phyloP scores from a whole-genome alignment of 305 asterid genomes.

The Fraxinus nigra region DNA sequence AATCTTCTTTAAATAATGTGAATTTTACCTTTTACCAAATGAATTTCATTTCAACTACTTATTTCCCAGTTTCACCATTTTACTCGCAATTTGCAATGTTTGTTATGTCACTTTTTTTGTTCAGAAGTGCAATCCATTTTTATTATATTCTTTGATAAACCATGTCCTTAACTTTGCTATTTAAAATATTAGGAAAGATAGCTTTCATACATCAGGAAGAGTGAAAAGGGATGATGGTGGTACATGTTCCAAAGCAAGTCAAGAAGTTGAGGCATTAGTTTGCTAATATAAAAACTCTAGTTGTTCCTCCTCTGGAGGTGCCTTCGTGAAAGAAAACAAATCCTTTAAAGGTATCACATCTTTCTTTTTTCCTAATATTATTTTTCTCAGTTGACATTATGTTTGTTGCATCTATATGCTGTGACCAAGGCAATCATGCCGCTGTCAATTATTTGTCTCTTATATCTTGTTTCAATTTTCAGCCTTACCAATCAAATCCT shows the following conservation, averaged over 20 bases:
- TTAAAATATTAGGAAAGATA: constrained; percentile 37
- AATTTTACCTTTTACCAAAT: no score
- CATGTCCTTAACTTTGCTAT: constrained; percentile 16
- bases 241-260: constrained; percentile 49
- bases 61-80: no score
- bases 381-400: neutral
- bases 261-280: constrained; percentile 54
- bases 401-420: neutral
- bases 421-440: constrained; percentile 10
- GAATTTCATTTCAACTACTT: no score
- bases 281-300: constrained; percentile 35
- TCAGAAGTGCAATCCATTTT: neutral
- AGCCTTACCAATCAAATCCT: neutral
- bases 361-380: neutral
- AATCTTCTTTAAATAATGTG: no score
- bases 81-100: neutral
- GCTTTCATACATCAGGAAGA: constrained; percentile 24
- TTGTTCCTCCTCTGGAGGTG: constrained; percentile 33
- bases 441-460: neutral
- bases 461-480: neutral
- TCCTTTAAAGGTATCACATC: constrained; percentile 43
- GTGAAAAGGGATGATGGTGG: constrained; percentile 32
- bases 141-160: neutral
- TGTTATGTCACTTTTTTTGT: constrained; percentile 1
- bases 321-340: constrained; percentile 38